phyloP scores from a whole-genome alignment of 441 rosid genomes.

The Pelargonium exstipulatum region DNA sequence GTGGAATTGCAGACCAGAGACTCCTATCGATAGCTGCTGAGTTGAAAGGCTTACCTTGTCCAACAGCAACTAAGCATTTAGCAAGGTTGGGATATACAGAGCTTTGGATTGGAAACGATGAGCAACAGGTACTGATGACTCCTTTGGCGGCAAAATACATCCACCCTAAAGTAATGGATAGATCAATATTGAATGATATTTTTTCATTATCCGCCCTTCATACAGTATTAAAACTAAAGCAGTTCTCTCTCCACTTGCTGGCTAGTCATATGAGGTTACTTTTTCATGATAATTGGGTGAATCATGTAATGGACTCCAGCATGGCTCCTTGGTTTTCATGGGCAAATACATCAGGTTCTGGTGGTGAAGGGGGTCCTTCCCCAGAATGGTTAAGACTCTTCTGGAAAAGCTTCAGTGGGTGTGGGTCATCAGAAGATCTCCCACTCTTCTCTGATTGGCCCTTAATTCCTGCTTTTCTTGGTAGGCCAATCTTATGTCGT shows the following conservation, averaged over 20 bases:
- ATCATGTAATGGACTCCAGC: conserved; percentile 58
- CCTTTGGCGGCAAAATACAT: conserved; percentile 73
- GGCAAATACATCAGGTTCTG: conserved; percentile 57
- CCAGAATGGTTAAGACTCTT: conserved; percentile 89
- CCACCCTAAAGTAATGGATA: conserved; percentile 77
- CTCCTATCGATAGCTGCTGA: conserved; percentile 50
- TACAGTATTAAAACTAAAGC: conserved; percentile 54
- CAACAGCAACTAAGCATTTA: conserved; percentile 76
- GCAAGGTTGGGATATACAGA: conserved; percentile 65
- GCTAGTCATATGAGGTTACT: conserved; percentile 75
- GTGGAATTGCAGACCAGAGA: conserved; percentile 41
- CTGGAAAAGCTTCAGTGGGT: conserved; percentile 62
- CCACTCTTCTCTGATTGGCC: conserved; percentile 91
- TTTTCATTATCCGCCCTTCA: conserved; percentile 53
- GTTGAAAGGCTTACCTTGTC: conserved; percentile 85
- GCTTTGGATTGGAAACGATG: conserved; percentile 86
- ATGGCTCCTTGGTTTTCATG: conserved; percentile 95
- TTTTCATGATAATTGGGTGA: conserved; percentile 83
- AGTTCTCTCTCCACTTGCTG: conserved; percentile 69
- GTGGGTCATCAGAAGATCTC: conserved; percentile 63
- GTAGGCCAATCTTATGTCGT: conserved; percentile 88
- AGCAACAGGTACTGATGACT: conserved; percentile 77
- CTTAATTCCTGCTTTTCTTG: conserved; percentile 91
- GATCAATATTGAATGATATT: conserved; percentile 58
- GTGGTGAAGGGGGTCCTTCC: conserved; percentile 82